These are phyloP conservation scores for Rhizophagus clarus DNA, from an alignment of 192 early-diverging fungal genomes.

Conservation along the genomic window DNA sequence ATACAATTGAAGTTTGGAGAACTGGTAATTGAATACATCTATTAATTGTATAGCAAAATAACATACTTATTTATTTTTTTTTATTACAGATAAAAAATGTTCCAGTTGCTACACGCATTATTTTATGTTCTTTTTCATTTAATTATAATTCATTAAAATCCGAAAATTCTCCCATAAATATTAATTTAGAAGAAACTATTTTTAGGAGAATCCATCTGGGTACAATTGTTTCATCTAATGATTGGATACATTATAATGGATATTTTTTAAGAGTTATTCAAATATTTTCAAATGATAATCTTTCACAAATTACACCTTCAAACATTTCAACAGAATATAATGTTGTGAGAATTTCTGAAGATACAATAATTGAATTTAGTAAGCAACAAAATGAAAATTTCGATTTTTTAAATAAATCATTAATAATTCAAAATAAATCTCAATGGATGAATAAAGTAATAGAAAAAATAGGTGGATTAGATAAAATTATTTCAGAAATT, in stretches of 20 bases:
- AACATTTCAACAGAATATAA: background rate
- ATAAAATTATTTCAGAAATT: constrained; percentile 38
- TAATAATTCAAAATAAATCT: background rate
- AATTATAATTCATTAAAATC: background rate
- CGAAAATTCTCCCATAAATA: background rate
- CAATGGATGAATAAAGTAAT: constrained; percentile 5
- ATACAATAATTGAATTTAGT: constrained; percentile 5
- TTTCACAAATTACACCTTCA: background rate
- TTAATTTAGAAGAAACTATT: background rate
- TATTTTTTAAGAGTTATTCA: background rate
- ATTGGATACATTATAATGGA: background rate
- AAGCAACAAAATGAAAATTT: background rate
- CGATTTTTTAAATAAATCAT: background rate
- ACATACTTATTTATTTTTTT: background rate
- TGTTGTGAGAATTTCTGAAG: constrained; percentile 8
- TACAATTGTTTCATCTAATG: background rate
- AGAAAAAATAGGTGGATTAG: constrained; percentile 38
- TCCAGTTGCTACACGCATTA: constrained; percentile 6
- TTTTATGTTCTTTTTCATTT: background rate
- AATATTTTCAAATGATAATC: background rate
- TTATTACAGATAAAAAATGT: background rate
- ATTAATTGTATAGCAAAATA: background rate
- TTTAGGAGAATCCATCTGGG: constrained; percentile 8
- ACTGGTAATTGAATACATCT: background rate
- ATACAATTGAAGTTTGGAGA: constrained; percentile 1